A percentile compares a stretch with the other conserved stretches of the same genome.
Evolutionary conservation across 2,329 filamentous ascomycete species (phyloP).

Genomic region (Blastomyces parvus): DNA sequence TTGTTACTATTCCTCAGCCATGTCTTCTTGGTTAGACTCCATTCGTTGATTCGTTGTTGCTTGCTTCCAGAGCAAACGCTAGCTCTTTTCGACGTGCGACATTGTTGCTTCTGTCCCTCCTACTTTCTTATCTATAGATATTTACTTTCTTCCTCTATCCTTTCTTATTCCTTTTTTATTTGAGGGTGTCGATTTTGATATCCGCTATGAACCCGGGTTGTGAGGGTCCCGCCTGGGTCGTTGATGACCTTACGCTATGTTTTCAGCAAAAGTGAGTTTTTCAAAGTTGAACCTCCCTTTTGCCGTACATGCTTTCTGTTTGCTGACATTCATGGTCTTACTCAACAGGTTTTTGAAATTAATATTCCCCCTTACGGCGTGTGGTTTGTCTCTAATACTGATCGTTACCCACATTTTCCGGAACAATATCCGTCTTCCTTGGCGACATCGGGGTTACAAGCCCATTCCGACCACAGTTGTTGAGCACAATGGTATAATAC

Average conservation of each 20-base stretch:
- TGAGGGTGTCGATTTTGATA: background rate
- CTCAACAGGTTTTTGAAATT: constrained; percentile 62
- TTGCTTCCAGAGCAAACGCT: no score
- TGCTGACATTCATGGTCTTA: constrained; percentile 4
- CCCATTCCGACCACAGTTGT: constrained; percentile 26
- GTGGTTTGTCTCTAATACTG: constrained; percentile 59
- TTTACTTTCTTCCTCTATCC: background rate
- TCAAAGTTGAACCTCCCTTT: constrained; percentile 1
- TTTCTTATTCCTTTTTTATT: background rate
- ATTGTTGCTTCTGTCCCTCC: background rate
- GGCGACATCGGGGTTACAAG: constrained; percentile 47
- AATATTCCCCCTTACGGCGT: constrained; percentile 64
- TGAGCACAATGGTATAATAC: constrained; percentile 51
- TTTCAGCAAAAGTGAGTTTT: constrained; percentile 47
- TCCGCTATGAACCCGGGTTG: constrained; percentile 37
- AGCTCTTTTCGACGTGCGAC: no score
- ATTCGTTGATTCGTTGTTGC: background rate
- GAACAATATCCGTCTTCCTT: constrained; percentile 45
- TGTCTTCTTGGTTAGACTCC: background rate
- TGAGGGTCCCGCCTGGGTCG: constrained; percentile 48
- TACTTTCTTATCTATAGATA: background rate
- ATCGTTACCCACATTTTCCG: constrained; percentile 52
- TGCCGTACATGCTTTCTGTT: background rate
- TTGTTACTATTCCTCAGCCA: background rate
- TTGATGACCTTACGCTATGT: constrained; percentile 53